phyloP scores from a whole-genome alignment of 208 protist genomes.

The Vickermania ingenoplastis region DNA sequence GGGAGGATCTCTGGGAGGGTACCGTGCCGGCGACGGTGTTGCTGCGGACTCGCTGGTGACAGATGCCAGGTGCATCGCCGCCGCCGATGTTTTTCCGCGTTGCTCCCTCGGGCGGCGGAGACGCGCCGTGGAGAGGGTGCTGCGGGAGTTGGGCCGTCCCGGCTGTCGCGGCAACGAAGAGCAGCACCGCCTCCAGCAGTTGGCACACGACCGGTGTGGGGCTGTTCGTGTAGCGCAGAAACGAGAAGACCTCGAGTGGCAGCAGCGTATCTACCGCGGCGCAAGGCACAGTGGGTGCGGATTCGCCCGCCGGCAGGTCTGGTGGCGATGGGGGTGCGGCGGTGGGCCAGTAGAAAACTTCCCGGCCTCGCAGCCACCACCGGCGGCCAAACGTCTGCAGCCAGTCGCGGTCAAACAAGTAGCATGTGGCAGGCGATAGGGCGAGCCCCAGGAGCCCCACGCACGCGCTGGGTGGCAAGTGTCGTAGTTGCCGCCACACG shows the following conservation, averaged over 20 bases:
- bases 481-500: slow-evolving; percentile 17
- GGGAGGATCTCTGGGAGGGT: neutral
- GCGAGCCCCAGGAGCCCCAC: slow-evolving; percentile 53
- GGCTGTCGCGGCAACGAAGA: slow-evolving; percentile 59
- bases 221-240: slow-evolving; percentile 71
- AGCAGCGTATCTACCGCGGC: slow-evolving; percentile 5
- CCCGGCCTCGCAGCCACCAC: slow-evolving; percentile 49
- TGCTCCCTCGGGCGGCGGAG: too few species aligned
- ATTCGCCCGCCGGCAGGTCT: neutral
- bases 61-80: too few species aligned
- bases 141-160: neutral
- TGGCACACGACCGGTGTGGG: slow-evolving; percentile 43
- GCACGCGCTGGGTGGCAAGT: slow-evolving; percentile 38
- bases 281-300: neutral
- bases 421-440: slow-evolving; percentile 51
- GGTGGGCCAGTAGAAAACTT: neutral
- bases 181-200: slow-evolving; percentile 44
- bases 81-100: too few species aligned
- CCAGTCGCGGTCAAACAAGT: slow-evolving; percentile 23
- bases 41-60: neutral
- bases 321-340: neutral
- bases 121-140: neutral
- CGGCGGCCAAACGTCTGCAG: slow-evolving; percentile 39
- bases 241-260: slow-evolving; percentile 43
- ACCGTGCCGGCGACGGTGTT: neutral